Base-by-base conservation (phyloP, 257 asterid species). In the Ilex asprella region DNA sequence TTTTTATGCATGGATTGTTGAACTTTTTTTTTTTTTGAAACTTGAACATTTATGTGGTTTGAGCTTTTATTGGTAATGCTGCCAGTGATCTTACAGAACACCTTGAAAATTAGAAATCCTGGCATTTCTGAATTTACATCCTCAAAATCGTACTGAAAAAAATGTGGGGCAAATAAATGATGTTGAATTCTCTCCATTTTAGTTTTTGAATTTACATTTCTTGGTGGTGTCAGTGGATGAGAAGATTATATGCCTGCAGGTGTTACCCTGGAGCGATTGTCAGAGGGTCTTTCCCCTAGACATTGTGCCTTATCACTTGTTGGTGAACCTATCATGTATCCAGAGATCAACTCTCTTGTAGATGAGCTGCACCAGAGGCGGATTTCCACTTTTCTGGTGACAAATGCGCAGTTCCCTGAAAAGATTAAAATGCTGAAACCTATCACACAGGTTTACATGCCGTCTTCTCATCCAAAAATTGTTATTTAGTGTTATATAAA, bases 291-390 rank as follows among this genome's bases (percentile, higher is more conserved):
- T 72, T 78, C 87, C 56, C 99, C 99, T 44, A 81, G 96, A 74
- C 99, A 93, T 66, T 89, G 99, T 74, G 99, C 99, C 60, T 75
- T 89, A 81, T 93, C 99, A 51, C 96, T 93, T 75, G 96, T 93
- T 61, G 97, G 99, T 62, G 99, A 93, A 71, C 97, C 99, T 63
- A 93, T 93, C 72, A 93, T 93, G 99, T 89, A 93, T 69, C 99
- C 97, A 3, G 99, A 89, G 81, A 93, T 93, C 58, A 93, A 93
- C 61, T 30, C 91, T 61, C 95, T 93, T 29, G 67, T 93, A 43
- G 95, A 87, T 54, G 99, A 93, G 83, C 83, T 93, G 67, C 99
- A 89, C 59, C 68, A 73, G 65, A 85, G 97, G 75, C 75, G 87
- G 56, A 89, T 93, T 69, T 93, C 99, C 2, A 93, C 99, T 76